Evolutionary conservation across 2,329 filamentous ascomycete genomes (phyloP).

Genomic region (Fusarium miscanthi): DNA sequence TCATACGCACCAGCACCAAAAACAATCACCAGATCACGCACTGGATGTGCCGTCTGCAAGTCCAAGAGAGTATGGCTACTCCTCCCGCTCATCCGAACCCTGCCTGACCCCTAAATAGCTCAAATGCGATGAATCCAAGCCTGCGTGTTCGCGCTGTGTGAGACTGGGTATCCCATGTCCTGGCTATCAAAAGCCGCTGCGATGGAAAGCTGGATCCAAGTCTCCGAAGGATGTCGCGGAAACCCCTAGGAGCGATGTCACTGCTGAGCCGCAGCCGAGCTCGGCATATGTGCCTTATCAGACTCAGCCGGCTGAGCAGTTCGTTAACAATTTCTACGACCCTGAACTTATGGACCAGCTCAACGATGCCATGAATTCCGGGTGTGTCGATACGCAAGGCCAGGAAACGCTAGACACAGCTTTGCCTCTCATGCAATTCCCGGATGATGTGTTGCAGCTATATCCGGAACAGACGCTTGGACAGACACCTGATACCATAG

Average conservation of each 20-base stretch:
- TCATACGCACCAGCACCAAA: conserved; percentile 28
- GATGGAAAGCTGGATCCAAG: conserved; percentile 29
- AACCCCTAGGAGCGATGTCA: conserved; percentile 7
- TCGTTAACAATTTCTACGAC: conserved; percentile 15
- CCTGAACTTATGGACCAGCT: conserved; percentile 27
- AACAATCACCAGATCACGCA: conserved; percentile 39
- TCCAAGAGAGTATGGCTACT: conserved; percentile 33
- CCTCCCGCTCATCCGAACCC: background rate
- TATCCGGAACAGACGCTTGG: conserved; percentile 15
- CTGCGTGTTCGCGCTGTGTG: conserved; percentile 35
- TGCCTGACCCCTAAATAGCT: conserved; percentile 27
- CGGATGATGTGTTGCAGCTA: conserved; percentile 19
- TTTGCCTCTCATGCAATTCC: conserved; percentile 27
- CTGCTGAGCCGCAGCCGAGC: background rate
- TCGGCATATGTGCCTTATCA: conserved; percentile 19
- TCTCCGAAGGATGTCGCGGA: conserved; percentile 6
- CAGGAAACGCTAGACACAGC: conserved; percentile 13
- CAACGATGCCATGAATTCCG: conserved; percentile 14
- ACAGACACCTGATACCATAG: conserved; percentile 9
- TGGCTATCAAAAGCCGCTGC: conserved; percentile 36
- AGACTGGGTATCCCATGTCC: conserved; percentile 39
- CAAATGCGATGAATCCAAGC: conserved; percentile 39
- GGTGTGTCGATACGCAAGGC: background rate
- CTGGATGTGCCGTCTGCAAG: conserved; percentile 39
- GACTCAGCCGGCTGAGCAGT: conserved; percentile 8